A percentile compares a stretch with the other conserved stretches of the same genome.
phyloP scores from a whole-genome alignment of 2,329 filamentous ascomycete genomes.

The Ceratocystis papillata region DNA sequence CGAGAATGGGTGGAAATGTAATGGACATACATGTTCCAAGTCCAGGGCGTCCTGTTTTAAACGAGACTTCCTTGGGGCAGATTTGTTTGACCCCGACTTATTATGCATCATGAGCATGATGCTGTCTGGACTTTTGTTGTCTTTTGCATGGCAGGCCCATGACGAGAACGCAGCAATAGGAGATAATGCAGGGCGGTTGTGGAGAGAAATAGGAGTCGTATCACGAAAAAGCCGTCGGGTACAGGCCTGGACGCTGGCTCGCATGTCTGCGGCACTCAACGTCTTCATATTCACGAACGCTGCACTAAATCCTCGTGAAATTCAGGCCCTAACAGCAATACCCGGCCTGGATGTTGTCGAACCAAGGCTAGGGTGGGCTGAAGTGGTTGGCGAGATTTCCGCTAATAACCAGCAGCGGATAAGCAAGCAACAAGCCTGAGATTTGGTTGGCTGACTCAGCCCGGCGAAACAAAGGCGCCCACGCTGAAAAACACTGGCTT shows the following conservation, averaged over 20 bases:
- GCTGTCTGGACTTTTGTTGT: background rate
- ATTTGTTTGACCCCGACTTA: background rate
- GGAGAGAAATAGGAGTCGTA: background rate
- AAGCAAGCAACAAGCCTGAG: background rate
- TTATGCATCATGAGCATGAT: background rate
- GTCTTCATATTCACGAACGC: background rate
- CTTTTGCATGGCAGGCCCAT: background rate
- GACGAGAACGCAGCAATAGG: background rate
- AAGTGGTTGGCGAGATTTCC: slow-evolving; percentile 5
- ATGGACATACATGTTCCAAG: slow-evolving; percentile 12
- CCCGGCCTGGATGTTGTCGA: background rate
- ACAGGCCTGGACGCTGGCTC: background rate
- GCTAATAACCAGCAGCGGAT: background rate
- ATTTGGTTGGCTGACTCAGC: background rate
- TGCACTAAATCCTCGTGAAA: background rate
- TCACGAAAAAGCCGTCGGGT: background rate
- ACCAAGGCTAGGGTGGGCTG: background rate
- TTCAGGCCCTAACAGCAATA: background rate
- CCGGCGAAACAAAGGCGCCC: background rate
- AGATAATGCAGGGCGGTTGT: background rate
- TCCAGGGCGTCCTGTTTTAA: background rate
- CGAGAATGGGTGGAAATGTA: background rate
- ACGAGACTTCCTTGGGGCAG: background rate
- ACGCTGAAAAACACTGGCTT: background rate
- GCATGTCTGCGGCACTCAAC: background rate